Evolutionary conservation across 2,329 filamentous ascomycete species (phyloP).

Genomic region (Daldinia eschscholtzii): DNA sequence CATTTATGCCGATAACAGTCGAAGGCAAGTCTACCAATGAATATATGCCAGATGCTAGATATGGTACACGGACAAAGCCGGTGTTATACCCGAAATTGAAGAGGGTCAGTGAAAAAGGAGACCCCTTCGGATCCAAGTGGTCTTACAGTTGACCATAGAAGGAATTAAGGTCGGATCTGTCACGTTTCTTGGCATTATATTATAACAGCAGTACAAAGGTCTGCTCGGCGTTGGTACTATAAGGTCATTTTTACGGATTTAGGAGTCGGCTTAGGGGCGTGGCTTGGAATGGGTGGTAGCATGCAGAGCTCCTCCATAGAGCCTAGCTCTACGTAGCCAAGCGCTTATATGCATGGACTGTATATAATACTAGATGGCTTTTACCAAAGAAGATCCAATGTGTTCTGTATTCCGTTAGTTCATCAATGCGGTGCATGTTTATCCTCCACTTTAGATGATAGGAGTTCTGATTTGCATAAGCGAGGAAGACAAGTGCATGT

Average conservation of each 20-base stretch:
- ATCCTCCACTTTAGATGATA: constrained; percentile 17
- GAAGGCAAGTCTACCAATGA: constrained; percentile 51
- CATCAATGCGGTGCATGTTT: constrained; percentile 20
- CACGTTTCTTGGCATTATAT: constrained; percentile 6
- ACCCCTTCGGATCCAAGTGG: neutral
- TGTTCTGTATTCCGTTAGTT: constrained; percentile 9
- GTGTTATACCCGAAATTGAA: neutral
- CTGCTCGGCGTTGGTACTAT: constrained; percentile 20
- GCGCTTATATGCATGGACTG: constrained; percentile 23
- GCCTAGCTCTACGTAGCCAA: constrained; percentile 13
- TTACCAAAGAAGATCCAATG: constrained; percentile 6
- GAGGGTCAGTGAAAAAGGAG: constrained; percentile 3
- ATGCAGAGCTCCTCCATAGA: constrained; percentile 18
- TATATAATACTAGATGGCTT: constrained; percentile 25
- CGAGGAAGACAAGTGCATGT: constrained; percentile 18
- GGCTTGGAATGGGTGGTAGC: constrained; percentile 26
- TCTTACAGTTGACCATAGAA: constrained; percentile 1
- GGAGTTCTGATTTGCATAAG: constrained; percentile 32
- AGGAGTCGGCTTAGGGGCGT: constrained; percentile 18
- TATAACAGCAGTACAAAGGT: constrained; percentile 13
- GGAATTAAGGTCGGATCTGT: constrained; percentile 13
- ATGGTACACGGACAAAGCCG: neutral
- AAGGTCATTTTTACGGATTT: constrained; percentile 15
- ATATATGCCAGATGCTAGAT: constrained; percentile 12
- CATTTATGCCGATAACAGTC: constrained; percentile 59